A percentile compares a stretch with the other conserved stretches of the same genome.
phyloP scores from a whole-genome alignment of 257 asterid species.

The Solanum bulbocastanum region DNA sequence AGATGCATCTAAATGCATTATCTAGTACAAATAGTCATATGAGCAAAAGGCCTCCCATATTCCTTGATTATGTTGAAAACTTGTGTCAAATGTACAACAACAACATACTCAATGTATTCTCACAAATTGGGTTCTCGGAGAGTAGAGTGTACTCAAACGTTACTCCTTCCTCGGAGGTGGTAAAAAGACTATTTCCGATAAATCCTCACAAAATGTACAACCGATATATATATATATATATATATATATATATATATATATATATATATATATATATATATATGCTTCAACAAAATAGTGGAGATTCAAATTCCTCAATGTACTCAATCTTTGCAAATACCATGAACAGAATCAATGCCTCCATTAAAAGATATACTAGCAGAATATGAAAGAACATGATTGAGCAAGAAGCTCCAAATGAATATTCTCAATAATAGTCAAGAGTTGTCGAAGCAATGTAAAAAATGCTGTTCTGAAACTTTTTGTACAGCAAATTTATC shows the following conservation, averaged over 20 bases:
- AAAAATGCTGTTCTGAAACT: not conserved
- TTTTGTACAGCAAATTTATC: not conserved
- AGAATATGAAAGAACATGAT: not conserved
- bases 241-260: no score
- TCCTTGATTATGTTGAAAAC: no score
- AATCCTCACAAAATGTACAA: not conserved
- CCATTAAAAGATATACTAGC: not conserved
- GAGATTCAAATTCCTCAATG: not conserved
- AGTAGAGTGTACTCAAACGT: fast-evolving
- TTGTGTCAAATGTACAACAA: no score
- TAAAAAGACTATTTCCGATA: no score
- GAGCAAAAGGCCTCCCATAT: not conserved
- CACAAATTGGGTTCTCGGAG: no score
- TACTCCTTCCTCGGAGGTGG: not conserved
- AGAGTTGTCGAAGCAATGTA: not conserved
- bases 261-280: no score
- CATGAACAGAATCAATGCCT: not conserved
- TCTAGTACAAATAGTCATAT: not conserved
- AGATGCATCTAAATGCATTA: not conserved
- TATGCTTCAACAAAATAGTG: not conserved
- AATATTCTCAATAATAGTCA: not conserved
- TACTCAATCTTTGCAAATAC: not conserved
- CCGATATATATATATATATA: not conserved
- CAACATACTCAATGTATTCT: no score
- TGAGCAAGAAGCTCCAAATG: not conserved